Conservation (phyloP, 164 flowering plant genomes). For the Euptelea pleiosperma region DNA sequence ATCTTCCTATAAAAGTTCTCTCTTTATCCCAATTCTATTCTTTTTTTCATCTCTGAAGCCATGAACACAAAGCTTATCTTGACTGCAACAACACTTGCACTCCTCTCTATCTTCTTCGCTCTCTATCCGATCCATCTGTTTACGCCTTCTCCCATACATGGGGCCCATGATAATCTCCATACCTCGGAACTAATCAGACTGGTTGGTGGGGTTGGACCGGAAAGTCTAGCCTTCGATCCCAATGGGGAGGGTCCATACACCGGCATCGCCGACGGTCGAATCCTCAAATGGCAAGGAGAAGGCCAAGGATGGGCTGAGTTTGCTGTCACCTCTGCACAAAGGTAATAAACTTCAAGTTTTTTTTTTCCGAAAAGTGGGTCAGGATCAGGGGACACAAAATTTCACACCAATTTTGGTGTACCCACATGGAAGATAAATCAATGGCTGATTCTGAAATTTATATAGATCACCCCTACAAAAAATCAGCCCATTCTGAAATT, state of each 20-base stretch:
- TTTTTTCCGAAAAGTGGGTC: no score
- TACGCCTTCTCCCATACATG: constrained; percentile 19
- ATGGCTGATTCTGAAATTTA: no score
- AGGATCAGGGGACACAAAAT: no score
- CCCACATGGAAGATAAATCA: no score
- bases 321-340: constrained; percentile 48
- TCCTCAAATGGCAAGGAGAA: constrained; percentile 48
- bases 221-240: constrained; percentile 63
- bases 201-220: constrained; percentile 54
- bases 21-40: no score
- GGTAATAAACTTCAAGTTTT: constrained; percentile 27
- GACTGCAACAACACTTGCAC: constrained; percentile 16
- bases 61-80: constrained; percentile 20
- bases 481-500: no score
- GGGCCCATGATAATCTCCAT: constrained; percentile 36
- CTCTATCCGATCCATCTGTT: constrained; percentile 8
- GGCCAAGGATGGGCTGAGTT: constrained; percentile 47
- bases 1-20: no score
- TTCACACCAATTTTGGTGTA: no score
- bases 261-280: constrained; percentile 69
- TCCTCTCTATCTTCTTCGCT: constrained; percentile 16
- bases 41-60: neutral
- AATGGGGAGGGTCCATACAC: constrained; percentile 65
- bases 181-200: constrained; percentile 23
- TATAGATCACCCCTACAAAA: no score